Conservation (phyloP, 768 basidiomycete genomes). For the Xerocomellus dryophilus region DNA sequence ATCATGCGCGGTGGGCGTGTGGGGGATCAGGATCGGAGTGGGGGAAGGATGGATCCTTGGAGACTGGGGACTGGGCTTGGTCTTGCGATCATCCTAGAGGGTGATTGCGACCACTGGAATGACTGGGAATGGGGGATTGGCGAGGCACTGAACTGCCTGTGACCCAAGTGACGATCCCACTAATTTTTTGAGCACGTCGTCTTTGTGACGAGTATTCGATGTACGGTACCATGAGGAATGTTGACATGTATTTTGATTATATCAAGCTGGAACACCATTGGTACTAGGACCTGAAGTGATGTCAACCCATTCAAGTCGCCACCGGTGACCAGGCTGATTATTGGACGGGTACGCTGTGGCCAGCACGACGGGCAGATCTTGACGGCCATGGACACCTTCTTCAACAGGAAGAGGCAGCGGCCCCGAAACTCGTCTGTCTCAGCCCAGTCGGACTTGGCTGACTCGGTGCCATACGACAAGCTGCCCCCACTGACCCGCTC, state of each 20-base stretch:
- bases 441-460: conserved; percentile 52
- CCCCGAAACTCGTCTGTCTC: conserved; percentile 64
- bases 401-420: conserved; percentile 57
- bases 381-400: conserved; percentile 57
- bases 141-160: conserved; percentile 28
- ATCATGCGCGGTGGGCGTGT: conserved; percentile 23
- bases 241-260: conserved; percentile 26
- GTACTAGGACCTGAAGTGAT: conserved; percentile 1
- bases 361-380: conserved; percentile 13
- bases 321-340: conserved; percentile 3
- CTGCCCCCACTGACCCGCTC: conserved; percentile 52
- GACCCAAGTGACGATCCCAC: conserved; percentile 24
- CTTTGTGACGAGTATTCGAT: conserved; percentile 21
- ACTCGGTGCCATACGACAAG: conserved; percentile 74
- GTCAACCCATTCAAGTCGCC: background rate
- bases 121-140: conserved; percentile 23
- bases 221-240: conserved; percentile 3
- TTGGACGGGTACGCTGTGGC: conserved; percentile 7
- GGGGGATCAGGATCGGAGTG: conserved; percentile 28
- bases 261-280: background rate
- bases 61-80: conserved; percentile 35
- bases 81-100: conserved; percentile 13
- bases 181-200: conserved; percentile 32
- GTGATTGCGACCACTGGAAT: conserved; percentile 20
- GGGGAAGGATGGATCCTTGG: conserved; percentile 43